Percentiles rank a stretch among this genome's conserved stretches.
These are phyloP conservation scores for Vaccinium darrowii DNA, from an alignment of 148 eudicot genomes.

Conservation along the genomic window DNA sequence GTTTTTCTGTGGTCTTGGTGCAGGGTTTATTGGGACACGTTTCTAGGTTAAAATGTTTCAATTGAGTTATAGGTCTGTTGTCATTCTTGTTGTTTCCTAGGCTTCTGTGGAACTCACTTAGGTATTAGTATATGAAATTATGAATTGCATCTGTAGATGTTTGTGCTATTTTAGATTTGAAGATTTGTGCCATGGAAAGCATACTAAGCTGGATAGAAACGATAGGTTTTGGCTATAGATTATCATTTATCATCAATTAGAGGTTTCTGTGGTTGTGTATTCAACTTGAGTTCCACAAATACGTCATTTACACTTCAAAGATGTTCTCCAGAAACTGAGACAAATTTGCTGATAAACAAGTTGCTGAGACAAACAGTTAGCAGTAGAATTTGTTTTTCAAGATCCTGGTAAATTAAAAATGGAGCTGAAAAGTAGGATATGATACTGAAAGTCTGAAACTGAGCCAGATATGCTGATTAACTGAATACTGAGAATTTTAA, in stretches of 20 bases:
- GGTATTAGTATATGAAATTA: neutral
- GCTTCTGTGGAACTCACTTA: neutral
- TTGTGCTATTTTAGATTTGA: neutral
- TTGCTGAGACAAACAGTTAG: neutral
- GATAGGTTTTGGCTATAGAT: neutral
- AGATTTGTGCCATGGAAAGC: neutral
- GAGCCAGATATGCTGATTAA: neutral
- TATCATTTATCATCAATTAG: neutral
- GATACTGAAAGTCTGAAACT: too few species aligned
- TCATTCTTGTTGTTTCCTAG: neutral
- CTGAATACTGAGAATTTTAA: too few species aligned
- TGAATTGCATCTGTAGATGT: neutral
- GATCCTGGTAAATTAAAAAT: neutral
- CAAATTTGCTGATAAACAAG: neutral
- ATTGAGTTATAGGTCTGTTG: neutral
- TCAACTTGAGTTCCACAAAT: neutral
- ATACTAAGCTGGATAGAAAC: neutral
- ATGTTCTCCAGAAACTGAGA: neutral
- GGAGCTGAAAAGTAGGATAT: neutral
- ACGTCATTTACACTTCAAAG: neutral
- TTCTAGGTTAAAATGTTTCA: neutral
- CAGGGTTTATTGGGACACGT: neutral
- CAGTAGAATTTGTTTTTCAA: neutral
- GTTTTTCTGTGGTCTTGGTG: neutral
- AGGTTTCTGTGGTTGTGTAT: neutral